A percentile compares a stretch with the other conserved stretches of the same genome.
These are phyloP conservation scores for Agroathelia rolfsii DNA, from an alignment of 1,284 basidiomycete species.

Conservation along the genomic window DNA sequence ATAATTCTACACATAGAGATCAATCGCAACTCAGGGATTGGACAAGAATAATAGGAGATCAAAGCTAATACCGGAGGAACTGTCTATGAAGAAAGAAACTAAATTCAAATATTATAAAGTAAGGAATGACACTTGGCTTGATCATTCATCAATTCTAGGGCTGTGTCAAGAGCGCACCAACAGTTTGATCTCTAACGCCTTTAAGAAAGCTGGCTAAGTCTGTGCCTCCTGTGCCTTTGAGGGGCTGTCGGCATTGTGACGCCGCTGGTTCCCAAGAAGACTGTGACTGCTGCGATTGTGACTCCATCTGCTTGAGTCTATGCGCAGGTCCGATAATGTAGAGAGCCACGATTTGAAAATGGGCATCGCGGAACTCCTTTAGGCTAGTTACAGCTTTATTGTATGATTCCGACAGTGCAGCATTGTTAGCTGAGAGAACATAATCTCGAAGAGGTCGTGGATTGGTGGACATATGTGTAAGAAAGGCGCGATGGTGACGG, in stretches of 20 bases:
- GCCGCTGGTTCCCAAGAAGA: conserved; percentile 7
- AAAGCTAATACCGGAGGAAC: too few relatives aligned
- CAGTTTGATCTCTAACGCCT: conserved; percentile 68
- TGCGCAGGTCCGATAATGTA: conserved; percentile 74
- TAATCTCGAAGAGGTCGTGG: conserved; percentile 48
- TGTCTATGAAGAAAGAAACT: too few relatives aligned
- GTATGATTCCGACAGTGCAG: conserved; percentile 47
- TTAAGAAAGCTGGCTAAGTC: conserved; percentile 77
- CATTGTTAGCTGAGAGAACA: conserved; percentile 27
- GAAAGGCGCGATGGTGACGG: conserved; percentile 80
- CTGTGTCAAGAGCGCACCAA: conserved; percentile 23
- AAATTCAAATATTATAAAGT: too few relatives aligned
- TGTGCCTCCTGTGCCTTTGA: conserved; percentile 84
- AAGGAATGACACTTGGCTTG: too few relatives aligned
- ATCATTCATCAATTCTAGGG: too few relatives aligned
- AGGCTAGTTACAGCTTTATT: conserved; percentile 66
- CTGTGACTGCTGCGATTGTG: conserved; percentile 15
- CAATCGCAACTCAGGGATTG: too few relatives aligned
- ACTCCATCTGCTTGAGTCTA: conserved; percentile 21
- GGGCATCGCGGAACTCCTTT: conserved; percentile 77
- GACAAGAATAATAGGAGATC: too few relatives aligned
- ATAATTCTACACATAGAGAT: too few relatives aligned
- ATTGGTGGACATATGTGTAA: conserved; percentile 66
- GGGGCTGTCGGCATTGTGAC: conserved; percentile 16
- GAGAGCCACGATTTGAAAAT: conserved; percentile 78